phyloP scores from a whole-genome alignment of 1,284 basidiomycete genomes.

The Naganishia sp. region DNA sequence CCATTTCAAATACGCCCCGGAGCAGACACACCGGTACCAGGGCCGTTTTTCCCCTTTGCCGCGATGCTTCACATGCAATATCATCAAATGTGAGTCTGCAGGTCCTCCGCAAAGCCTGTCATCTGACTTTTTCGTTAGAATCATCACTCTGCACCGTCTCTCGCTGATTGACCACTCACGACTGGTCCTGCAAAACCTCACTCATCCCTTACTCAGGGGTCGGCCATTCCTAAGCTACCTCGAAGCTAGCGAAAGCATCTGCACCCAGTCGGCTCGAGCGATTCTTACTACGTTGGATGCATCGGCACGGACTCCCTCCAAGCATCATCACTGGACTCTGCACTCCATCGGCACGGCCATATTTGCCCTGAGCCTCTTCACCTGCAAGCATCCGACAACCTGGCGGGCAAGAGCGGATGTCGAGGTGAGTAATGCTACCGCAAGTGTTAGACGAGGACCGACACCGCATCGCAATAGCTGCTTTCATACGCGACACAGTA shows the following conservation, averaged over 20 bases:
- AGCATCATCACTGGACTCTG: not conserved
- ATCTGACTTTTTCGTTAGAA: not conserved
- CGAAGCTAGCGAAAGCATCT: slow-evolving; percentile 19
- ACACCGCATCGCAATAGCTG: not conserved
- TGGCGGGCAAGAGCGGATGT: slow-evolving; percentile 15
- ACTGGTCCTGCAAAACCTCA: slow-evolving; percentile 9
- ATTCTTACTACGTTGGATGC: slow-evolving; percentile 15
- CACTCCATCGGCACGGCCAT: slow-evolving; percentile 18
- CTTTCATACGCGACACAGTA: slow-evolving; percentile 4
- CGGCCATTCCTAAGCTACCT: slow-evolving; percentile 13
- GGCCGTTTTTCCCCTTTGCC: slow-evolving; percentile 18
- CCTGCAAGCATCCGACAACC: slow-evolving; percentile 19
- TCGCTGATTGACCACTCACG: slow-evolving; percentile 18
- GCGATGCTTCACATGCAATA: slow-evolving; percentile 22
- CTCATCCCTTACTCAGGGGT: slow-evolving; percentile 2
- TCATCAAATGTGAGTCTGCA: slow-evolving; percentile 8
- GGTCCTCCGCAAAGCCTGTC: not conserved
- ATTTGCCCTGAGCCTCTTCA: slow-evolving; percentile 15
- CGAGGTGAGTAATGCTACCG: not conserved
- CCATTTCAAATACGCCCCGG: slow-evolving; percentile 13
- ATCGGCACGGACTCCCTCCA: slow-evolving; percentile 4
- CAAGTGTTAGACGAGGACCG: not conserved
- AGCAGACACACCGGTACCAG: slow-evolving; percentile 14
- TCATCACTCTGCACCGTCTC: slow-evolving; percentile 12
- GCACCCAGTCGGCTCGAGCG: slow-evolving; percentile 12